Evolutionary conservation across 2,329 filamentous ascomycete species (phyloP).

Genomic region (Fusarium sterilihyphosum): DNA sequence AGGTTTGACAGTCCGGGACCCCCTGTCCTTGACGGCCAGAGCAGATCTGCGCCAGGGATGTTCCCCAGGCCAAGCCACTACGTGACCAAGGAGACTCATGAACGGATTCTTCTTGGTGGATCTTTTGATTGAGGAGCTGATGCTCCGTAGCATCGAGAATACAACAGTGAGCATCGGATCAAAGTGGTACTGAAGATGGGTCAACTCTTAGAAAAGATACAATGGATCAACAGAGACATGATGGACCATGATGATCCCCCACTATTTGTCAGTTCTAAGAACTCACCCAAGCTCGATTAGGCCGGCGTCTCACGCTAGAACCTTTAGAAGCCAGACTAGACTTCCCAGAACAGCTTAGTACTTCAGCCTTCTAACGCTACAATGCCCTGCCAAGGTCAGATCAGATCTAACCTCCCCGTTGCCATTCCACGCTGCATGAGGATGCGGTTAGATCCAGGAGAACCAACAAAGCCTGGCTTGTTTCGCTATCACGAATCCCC

Average conservation of each 20-base stretch:
- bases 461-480: neutral
- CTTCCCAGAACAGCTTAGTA: slow-evolving; percentile 27
- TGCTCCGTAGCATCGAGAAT: too few species aligned
- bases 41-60: slow-evolving; percentile 29
- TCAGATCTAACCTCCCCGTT: slow-evolving; percentile 7
- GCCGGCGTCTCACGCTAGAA: slow-evolving; percentile 39
- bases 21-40: slow-evolving; percentile 15
- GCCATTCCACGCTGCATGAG: neutral
- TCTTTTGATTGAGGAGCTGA: neutral
- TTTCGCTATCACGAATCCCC: neutral
- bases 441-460: neutral
- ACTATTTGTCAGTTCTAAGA: slow-evolving; percentile 9
- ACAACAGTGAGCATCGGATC: neutral
- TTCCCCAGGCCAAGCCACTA: slow-evolving; percentile 18
- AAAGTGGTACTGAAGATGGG: neutral
- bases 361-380: neutral
- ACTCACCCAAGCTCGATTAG: slow-evolving; percentile 16
- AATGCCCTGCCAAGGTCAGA: neutral
- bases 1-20: slow-evolving; percentile 33
- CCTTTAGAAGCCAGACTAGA: slow-evolving; percentile 18
- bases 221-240: neutral
- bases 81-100: neutral
- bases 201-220: neutral
- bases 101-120: neutral
- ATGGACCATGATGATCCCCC: slow-evolving; percentile 3